Evolutionary conservation across 371 early-diverging fungal genomes (phyloP), one percentile per base, ranked within the genome.

Genomic region (Chytridium lagenaria): DNA sequence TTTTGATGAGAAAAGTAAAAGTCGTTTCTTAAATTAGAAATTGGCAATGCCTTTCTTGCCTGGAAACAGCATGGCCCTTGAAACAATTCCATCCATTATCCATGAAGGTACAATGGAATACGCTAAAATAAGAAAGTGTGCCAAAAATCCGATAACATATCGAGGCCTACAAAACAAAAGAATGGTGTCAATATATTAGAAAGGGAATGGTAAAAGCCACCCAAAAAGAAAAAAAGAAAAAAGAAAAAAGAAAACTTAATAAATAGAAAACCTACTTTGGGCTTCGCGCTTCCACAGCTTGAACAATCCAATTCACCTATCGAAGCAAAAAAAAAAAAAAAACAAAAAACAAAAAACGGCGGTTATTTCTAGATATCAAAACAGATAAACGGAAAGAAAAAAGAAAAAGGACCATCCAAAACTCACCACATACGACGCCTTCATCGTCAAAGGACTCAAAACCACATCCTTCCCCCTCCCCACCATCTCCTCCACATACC

Each of bases 391-490:
- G n/a, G n/a, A n/a, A n/a, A n/a, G n/a, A n/a, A n/a, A n/a, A n/a
- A n/a, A n/a, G n/a, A n/a, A n/a, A n/a, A n/a, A n/a, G n/a, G n/a
- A n/a, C n/a, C n/a, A n/a, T n/a, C n/a, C n/a, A n/a, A 44, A 44
- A 44, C 44, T 44, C 66, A 61, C 71, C 49, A 72, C 72, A 22
- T 72, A 57, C 31, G 26, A 22, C 36, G 72, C 67, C 31, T 66
- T 51, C 72, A 72, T 50, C 23, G 50, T 59, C 2, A 67, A 36
- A 12, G 23, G 28, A 30, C 50, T 61, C n/a, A 1, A n/a, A 30
- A 3, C 50, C 2, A 61, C 61, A 3, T 28, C 26, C 34, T 28
- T 23, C 61, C 34, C 34, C 61, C 34, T 37, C 10, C 34, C 36
- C 36, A 61, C 19, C 61, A 38, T 66, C 39, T 30, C 36, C 19